Base-by-base conservation (phyloP, 768 basidiomycete species). In the Russula earlei region DNA sequence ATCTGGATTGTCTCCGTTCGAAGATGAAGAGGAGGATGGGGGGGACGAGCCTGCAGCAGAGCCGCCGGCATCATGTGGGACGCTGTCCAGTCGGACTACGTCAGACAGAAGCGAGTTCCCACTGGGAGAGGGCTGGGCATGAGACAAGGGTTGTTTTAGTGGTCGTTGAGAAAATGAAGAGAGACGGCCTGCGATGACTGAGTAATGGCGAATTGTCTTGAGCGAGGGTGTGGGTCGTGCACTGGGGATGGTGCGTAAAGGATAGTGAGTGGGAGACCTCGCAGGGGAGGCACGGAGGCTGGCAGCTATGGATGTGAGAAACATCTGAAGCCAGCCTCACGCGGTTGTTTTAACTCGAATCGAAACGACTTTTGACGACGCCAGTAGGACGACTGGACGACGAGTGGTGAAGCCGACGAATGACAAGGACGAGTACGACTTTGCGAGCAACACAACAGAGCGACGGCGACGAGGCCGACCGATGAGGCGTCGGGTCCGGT, bases 21-120 rank as follows among this genome's bases (percentile, higher is more conserved):
- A 66, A 12, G 70, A 72, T 8, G 77, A 77, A 12, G 79, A 69
- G 17, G 77, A 62, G 60, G 75, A 38, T 66, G 74, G 55, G 59
- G 71, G 60, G 65, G 75, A 63, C 5, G 71, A 65, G 33, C 69
- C 71, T n/a, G 64, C 58, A 41, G 65, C 31, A 64, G 67, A 49
- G 67, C 45, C 9, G 20, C n/a, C 34, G n/a, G 59, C 40, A 36
- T 50, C 52, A 22, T 61, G 33, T 8, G 54, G 19, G 25, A 52
- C 27, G 40, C 48, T 34, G 29, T 62, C 52, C 5, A 62, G 49
- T 27, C 59, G 55, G 9, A 62, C 52, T 8, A 33, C 33, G 10
- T 52, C 17, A 15, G 51, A 48, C 38, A 11, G n/a, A 37, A 36
- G 41, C 27, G 8, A 6, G 15, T 25, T 15, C 5, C 22, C 17